A percentile compares a stretch with the other conserved stretches of the same genome.
phyloP scores from a whole-genome alignment of 139 green algal genomes.

The Chlorella sp. region DNA sequence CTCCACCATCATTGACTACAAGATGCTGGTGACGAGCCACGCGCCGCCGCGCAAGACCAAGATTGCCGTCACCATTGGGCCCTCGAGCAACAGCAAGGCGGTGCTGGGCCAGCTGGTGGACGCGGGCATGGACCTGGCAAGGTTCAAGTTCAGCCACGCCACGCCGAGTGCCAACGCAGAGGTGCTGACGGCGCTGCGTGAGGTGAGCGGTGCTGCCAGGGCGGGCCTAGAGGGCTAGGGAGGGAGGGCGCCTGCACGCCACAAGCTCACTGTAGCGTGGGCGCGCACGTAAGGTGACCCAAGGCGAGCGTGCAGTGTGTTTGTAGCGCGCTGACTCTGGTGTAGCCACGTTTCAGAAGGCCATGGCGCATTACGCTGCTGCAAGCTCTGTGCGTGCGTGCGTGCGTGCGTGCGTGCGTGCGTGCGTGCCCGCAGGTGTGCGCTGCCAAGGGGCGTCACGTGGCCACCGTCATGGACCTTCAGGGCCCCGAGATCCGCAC shows the following conservation, averaged over 20 bases:
- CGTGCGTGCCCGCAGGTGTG: slow-evolving; percentile 13
- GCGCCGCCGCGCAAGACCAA: slow-evolving; percentile 52
- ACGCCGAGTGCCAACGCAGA: slow-evolving; percentile 29
- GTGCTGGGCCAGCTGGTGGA: slow-evolving; percentile 39
- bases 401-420: background rate
- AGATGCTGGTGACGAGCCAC: slow-evolving; percentile 32
- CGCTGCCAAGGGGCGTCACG: slow-evolving; percentile 7
- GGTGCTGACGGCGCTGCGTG: slow-evolving; percentile 11
- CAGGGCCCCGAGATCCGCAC: slow-evolving; percentile 61
- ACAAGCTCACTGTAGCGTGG: no score
- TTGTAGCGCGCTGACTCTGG: no score
- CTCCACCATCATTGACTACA: slow-evolving; percentile 43
- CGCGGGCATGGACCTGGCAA: slow-evolving; percentile 54
- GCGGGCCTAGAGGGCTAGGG: no score
- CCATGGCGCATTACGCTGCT: no score
- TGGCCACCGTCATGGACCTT: slow-evolving; percentile 49
- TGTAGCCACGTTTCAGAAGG: no score
- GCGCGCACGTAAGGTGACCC: no score
- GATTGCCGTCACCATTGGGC: slow-evolving; percentile 57
- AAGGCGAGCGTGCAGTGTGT: no score
- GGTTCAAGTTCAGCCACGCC: slow-evolving; percentile 68
- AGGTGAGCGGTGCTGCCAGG: no score
- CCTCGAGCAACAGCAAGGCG: slow-evolving; percentile 19
- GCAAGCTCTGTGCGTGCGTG: no score
- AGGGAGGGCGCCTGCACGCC: no score